Conservation (phyloP, 768 basidiomycete species). For the Leucocoprinus birnbaumii region DNA sequence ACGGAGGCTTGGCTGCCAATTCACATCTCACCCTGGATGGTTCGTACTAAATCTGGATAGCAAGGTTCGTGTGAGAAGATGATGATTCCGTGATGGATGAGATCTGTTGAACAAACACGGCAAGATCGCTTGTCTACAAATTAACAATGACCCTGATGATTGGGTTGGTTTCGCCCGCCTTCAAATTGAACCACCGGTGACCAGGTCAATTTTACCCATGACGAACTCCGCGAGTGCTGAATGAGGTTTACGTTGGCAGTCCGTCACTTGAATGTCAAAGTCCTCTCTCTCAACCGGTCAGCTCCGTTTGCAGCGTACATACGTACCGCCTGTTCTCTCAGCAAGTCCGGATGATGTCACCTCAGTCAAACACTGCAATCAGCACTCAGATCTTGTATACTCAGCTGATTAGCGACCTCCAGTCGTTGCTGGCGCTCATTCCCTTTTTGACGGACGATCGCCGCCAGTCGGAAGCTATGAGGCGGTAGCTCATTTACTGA, state of each 20-base stretch:
- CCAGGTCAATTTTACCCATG: constrained; percentile 10
- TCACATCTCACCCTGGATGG: constrained; percentile 2
- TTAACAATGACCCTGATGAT: constrained; percentile 4
- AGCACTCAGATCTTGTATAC: not conserved
- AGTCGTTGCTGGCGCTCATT: no score
- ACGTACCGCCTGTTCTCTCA: not conserved
- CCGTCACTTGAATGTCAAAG: not conserved
- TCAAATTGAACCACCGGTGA: constrained; percentile 12
- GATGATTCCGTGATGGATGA: constrained; percentile 7
- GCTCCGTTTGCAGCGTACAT: not conserved
- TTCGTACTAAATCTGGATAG: constrained; percentile 3
- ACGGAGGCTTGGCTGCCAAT: constrained; percentile 8
- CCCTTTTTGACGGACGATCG: no score
- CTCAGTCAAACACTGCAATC: not conserved
- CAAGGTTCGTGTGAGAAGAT: constrained; percentile 8
- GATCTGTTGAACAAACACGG: constrained; percentile 5
- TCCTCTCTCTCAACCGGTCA: not conserved
- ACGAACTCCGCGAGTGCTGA: constrained; percentile 5
- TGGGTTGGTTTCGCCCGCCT: constrained; percentile 9
- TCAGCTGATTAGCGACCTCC: not conserved
- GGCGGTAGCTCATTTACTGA: no score
- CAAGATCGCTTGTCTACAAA: constrained; percentile 3
- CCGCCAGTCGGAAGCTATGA: no score
- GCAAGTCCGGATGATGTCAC: constrained; percentile 1
- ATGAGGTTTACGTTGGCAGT: not conserved